These are phyloP conservation scores for Didymella lethalis DNA, from an alignment of 2,329 filamentous ascomycete species.

Conservation along the genomic window DNA sequence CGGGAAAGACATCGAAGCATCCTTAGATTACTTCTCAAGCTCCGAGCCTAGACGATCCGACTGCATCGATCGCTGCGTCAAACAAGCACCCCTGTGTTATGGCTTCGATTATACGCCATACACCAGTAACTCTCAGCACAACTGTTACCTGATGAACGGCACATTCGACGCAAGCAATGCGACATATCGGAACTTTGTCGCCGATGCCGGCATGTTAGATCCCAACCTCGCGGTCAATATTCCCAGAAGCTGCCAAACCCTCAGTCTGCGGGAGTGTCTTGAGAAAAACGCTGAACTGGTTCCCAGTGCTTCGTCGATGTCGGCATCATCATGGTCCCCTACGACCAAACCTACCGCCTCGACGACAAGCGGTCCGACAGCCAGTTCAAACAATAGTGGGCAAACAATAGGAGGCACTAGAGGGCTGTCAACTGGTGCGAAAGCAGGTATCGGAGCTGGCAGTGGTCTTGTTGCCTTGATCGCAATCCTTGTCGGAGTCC, in stretches of 20 bases:
- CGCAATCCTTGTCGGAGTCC: neutral
- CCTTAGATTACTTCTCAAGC: constrained; percentile 16
- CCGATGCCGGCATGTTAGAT: constrained; percentile 16
- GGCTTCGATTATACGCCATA: constrained; percentile 20
- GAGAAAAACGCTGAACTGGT: neutral
- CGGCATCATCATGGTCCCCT: neutral
- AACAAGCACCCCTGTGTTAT: constrained; percentile 18
- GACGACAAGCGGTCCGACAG: neutral
- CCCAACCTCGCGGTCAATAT: neutral
- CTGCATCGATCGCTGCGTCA: constrained; percentile 22
- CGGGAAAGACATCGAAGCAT: constrained; percentile 20
- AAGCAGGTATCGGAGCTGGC: constrained; percentile 4
- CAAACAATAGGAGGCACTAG: neutral
- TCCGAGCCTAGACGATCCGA: constrained; percentile 4
- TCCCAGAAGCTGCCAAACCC: neutral
- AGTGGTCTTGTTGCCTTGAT: constrained; percentile 1
- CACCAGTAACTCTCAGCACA: neutral
- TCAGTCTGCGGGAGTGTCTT: neutral
- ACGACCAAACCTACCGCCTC: neutral
- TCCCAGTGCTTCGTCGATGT: neutral
- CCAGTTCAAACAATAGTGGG: neutral
- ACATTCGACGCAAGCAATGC: constrained; percentile 6
- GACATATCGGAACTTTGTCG: neutral
- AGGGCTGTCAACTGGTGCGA: neutral
- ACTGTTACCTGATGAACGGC: constrained; percentile 22